Base-by-base conservation (phyloP, 331 rosid species). In the Spiraea crenata region DNA sequence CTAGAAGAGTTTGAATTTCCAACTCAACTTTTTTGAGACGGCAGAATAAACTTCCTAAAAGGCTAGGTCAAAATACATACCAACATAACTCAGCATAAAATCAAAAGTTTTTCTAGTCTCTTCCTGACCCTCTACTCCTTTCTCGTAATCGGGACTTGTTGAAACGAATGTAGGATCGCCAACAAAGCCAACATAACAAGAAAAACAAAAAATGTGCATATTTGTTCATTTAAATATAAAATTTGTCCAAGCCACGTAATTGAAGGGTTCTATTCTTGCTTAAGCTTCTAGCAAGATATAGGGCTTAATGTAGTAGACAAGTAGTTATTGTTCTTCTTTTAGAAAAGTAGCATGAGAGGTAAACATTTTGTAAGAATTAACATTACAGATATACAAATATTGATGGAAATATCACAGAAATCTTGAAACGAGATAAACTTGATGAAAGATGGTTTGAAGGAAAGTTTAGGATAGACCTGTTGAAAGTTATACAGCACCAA, bases 61-160 rank as follows among this genome's bases (percentile, higher is more conserved):
- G 73, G 64, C n/a, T 49, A 10, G 46, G 73, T 34, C 71, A 72
- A 73, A 71, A 37, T 65, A 80, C 86, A 73, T 75, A 93, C 99
- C 99, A 79, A 93, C 82, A 77, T 82, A 93, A 82, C 82, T 89
- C 68, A 93, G 96, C 97, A 91, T 91, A 85, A 91, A 93, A 70
- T 93, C 99, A 79, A 87, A 93, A 71, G 99, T 97, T 86, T 93
- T 93, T 83, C 88, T 91, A n/a, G 99, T 93, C 83, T 93, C 99
- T 80, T 93, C 99, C 80, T 91, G 97, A 80, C 99, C 99, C 80
- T 93, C 99, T 57, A 80, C 34, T 61, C 99, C 97, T 81, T 84
- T 93, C 83, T 82, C 83, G 57, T 93, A 96, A 76, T 93, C 91
- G 65, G 57, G 90, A 83, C 84, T 93, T 89, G 69, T 91, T 91